Percentiles rank a stretch among this genome's conserved stretches.
phyloP scores from a whole-genome alignment of 2,329 filamentous ascomycete species.

The Botrytis paeoniae region DNA sequence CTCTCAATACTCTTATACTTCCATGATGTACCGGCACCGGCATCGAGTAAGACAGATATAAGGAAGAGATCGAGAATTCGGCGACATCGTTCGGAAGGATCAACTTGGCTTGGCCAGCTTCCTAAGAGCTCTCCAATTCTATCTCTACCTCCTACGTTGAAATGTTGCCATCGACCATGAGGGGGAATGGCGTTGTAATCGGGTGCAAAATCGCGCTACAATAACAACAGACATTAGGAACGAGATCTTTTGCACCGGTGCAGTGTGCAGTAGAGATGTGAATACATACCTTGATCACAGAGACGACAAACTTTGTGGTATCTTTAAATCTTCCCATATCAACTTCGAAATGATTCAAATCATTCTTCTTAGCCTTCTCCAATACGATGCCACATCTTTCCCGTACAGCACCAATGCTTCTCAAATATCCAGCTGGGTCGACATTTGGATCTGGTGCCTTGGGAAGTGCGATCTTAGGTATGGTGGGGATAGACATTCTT shows the following conservation, averaged over 20 bases:
- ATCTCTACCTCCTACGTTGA: constrained; percentile 74
- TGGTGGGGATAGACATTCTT: constrained; percentile 40
- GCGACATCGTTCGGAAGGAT: constrained; percentile 70
- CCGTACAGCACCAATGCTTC: constrained; percentile 83
- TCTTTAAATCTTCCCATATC: constrained; percentile 67
- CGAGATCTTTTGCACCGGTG: neutral
- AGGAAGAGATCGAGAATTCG: constrained; percentile 76
- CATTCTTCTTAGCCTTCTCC: constrained; percentile 63
- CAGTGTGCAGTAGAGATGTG: constrained; percentile 17
- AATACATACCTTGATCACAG: constrained; percentile 65
- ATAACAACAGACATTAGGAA: constrained; percentile 3
- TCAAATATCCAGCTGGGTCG: constrained; percentile 86
- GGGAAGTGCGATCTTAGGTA: constrained; percentile 77
- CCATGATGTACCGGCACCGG: constrained; percentile 88
- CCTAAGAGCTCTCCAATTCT: constrained; percentile 68
- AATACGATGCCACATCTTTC: constrained; percentile 64
- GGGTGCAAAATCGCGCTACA: constrained; percentile 65
- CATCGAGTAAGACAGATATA: constrained; percentile 78
- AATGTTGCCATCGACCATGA: constrained; percentile 85
- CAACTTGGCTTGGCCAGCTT: constrained; percentile 63
- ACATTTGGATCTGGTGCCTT: constrained; percentile 81
- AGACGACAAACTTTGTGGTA: constrained; percentile 66
- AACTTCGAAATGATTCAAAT: constrained; percentile 68
- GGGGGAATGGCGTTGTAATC: constrained; percentile 73
- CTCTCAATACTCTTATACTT: constrained; percentile 90